Percentiles rank a stretch among this genome's conserved stretches.
phyloP scores from a whole-genome alignment of 2,329 filamentous ascomycete genomes.

The Epichloe baconii region DNA sequence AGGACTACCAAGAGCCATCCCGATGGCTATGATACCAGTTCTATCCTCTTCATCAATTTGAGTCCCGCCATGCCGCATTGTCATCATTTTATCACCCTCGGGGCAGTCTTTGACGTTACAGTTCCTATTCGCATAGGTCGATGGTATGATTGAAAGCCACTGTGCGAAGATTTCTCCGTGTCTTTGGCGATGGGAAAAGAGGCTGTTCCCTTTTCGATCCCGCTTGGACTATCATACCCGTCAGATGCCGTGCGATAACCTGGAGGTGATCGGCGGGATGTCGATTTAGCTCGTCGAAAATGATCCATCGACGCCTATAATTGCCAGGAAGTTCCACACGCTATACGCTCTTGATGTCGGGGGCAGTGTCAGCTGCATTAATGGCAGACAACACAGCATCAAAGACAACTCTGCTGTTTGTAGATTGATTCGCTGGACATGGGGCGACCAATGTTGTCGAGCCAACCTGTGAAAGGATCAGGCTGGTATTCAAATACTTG shows the following conservation, averaged over 20 bases:
- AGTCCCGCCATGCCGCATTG: not conserved
- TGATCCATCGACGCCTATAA: not conserved
- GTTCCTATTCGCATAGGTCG: not conserved
- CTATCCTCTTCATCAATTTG: conserved; percentile 18
- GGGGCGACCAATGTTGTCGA: not conserved
- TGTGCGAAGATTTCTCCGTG: not conserved
- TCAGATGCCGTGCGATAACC: not conserved
- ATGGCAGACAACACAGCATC: not conserved
- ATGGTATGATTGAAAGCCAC: not conserved
- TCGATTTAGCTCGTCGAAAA: not conserved
- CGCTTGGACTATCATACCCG: not conserved
- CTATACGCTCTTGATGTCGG: not conserved
- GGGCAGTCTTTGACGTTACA: conserved; percentile 22
- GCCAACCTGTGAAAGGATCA: not conserved
- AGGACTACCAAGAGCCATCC: conserved; percentile 64
- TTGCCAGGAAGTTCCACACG: not conserved
- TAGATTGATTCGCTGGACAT: not conserved
- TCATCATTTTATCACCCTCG: conserved; percentile 11
- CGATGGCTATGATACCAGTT: conserved; percentile 38
- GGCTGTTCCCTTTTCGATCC: not conserved
- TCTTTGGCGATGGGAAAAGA: not conserved
- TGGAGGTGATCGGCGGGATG: not conserved
- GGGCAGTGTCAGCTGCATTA: not conserved
- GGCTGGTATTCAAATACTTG: too few species aligned
- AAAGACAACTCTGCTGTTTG: not conserved